Evolutionary conservation across 768 basidiomycete genomes (phyloP), one percentile per base, ranked within the genome.

Genomic region (Leccinum subgranulosum): DNA sequence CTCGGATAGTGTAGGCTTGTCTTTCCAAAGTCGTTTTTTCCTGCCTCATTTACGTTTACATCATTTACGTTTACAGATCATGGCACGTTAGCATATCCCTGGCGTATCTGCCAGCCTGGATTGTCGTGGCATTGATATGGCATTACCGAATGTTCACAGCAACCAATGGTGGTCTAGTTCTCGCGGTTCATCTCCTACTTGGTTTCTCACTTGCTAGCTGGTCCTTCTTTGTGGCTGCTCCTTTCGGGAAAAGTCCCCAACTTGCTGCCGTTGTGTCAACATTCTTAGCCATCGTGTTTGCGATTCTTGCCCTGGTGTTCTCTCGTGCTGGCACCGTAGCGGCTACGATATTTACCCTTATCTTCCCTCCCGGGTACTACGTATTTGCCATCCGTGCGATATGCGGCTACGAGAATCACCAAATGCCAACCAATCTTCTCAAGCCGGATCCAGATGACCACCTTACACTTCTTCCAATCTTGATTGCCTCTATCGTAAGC

Each of bases 351-450:
- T 87, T 88, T 65, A 81, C 86, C 2, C 66, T 91, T 49, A 63
- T 91, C 23, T 90, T 91, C 64, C 90, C 90, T 0, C 88, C 90
- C 2, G 81, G 82, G 10, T 91, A 85, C 70, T 92, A 88, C 61
- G 78, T 89, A 21, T 91, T 90, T 63, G 83, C 83, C 7, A 81
- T 84, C 9, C 80, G 86, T 47, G 82, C 83, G 1, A 80, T 92
- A 1, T 79, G 81, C 53, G 87, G 86, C 12, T 91, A 80, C 63
- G 89, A 92, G 71, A 81, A 79, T 53, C 75, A 84, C 54, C 74
- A 78, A 55, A 70, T 81, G 29, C 69, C 82, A 2, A 83, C 87
- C 0, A 79, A 86, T 62, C 68, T 80, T 8, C 55, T 86, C 25
- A 74, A 80, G 33, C 75, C 77, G 0, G 87, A 90, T 69, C 88